These are phyloP conservation scores for Fusarium humuli DNA, from an alignment of 2,329 filamentous ascomycete species.

Conservation along the genomic window DNA sequence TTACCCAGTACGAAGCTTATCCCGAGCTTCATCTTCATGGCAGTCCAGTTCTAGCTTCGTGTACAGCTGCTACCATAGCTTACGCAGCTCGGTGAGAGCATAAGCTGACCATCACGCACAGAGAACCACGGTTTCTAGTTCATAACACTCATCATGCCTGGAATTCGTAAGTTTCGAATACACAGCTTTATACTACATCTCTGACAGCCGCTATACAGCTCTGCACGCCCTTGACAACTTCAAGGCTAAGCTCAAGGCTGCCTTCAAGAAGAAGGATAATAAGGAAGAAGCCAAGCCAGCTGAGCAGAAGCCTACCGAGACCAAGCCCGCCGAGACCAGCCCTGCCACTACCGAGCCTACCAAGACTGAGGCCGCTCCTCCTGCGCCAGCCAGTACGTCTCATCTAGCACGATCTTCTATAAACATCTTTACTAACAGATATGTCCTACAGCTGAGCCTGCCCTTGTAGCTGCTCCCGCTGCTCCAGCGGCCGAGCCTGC, in stretches of 20 bases:
- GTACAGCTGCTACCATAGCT: constrained; percentile 1
- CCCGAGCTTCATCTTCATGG: not conserved
- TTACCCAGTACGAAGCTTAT: not conserved
- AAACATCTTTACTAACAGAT: constrained; percentile 19
- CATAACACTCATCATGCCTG: constrained; percentile 58
- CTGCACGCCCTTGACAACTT: constrained; percentile 64
- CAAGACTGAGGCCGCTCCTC: constrained; percentile 52
- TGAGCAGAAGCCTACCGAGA: constrained; percentile 39
- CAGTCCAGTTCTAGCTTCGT: not conserved
- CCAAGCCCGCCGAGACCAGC: constrained; percentile 32
- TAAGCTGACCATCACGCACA: constrained; percentile 32
- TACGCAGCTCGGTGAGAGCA: not conserved
- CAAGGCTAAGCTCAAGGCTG: constrained; percentile 66
- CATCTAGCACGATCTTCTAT: constrained; percentile 6
- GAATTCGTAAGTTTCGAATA: constrained; percentile 60
- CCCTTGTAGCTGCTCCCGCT: constrained; percentile 13
- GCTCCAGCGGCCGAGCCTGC: constrained; percentile 44
- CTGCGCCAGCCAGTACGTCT: constrained; percentile 49
- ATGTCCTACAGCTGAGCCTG: constrained; percentile 39
- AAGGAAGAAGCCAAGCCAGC: constrained; percentile 49
- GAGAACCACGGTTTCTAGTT: not conserved
- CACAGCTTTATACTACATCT: not conserved
- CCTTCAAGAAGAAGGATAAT: constrained; percentile 62
- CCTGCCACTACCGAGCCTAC: constrained; percentile 49
- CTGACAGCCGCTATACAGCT: constrained; percentile 54